Conservation (phyloP, 2,329 filamentous ascomycete genomes). For the Didymella glomerata region DNA sequence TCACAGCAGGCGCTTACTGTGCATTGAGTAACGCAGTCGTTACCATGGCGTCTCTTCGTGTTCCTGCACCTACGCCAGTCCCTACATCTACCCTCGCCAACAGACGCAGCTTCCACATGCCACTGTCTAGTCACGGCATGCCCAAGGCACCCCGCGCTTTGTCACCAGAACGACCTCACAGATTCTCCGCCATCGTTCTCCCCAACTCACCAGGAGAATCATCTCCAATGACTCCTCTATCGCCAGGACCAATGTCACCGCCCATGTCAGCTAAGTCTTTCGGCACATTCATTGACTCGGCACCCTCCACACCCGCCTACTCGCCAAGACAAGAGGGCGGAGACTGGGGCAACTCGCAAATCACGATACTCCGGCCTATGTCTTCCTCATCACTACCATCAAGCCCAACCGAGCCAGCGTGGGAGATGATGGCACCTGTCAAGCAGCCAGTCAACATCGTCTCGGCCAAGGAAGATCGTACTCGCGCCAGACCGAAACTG, state of each 20-base stretch:
- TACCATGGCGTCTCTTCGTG: slow-evolving; percentile 35
- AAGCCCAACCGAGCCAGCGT: slow-evolving; percentile 42
- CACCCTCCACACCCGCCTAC: slow-evolving; percentile 49
- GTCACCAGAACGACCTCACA: slow-evolving; percentile 42
- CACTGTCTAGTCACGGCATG: slow-evolving; percentile 46
- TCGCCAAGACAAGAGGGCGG: slow-evolving; percentile 39
- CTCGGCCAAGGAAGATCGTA: slow-evolving; percentile 3
- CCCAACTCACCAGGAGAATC: slow-evolving; percentile 28
- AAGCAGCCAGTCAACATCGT: slow-evolving; percentile 20
- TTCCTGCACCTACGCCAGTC: slow-evolving; percentile 35
- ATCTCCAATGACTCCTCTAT: slow-evolving; percentile 33
- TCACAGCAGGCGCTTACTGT: slow-evolving; percentile 21
- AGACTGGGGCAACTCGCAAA: slow-evolving; percentile 40
- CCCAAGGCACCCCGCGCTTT: slow-evolving; percentile 42
- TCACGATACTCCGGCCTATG: slow-evolving; percentile 41
- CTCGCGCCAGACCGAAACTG: slow-evolving; percentile 5
- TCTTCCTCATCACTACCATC: slow-evolving; percentile 38
- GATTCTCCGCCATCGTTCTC: slow-evolving; percentile 36
- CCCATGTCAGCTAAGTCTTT: slow-evolving; percentile 49
- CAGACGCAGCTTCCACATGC: slow-evolving; percentile 34
- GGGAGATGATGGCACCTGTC: slow-evolving; percentile 44
- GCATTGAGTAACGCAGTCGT: slow-evolving; percentile 17
- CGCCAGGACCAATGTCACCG: slow-evolving; percentile 42
- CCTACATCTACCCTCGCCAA: slow-evolving; percentile 31
- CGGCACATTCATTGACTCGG: slow-evolving; percentile 49